Conservation (phyloP, 2,329 filamentous ascomycete genomes). For the Trichoderma harzianum region DNA sequence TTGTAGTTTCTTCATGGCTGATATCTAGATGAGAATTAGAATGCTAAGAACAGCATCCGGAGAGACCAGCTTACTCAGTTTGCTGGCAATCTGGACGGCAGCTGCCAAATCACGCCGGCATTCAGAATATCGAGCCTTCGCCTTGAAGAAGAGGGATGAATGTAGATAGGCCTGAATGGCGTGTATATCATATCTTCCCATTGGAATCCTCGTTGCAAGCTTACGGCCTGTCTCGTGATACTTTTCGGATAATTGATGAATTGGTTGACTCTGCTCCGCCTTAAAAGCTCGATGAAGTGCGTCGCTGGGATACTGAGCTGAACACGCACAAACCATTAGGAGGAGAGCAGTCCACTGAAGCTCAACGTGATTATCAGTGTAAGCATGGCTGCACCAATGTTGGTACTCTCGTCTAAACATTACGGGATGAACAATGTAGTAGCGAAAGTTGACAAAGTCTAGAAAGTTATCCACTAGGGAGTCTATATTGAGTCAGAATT, state of each 20-base stretch:
- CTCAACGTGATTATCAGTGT: slow-evolving; percentile 30
- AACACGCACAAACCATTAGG: slow-evolving; percentile 38
- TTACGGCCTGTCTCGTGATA: slow-evolving; percentile 35
- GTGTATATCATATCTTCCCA: slow-evolving; percentile 32
- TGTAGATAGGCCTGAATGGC: slow-evolving; percentile 37
- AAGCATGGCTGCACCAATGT: slow-evolving; percentile 34
- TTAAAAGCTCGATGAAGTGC: slow-evolving; percentile 33
- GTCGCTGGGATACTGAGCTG: slow-evolving; percentile 32
- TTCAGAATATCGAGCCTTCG: slow-evolving; percentile 36
- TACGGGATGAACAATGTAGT: slow-evolving; percentile 38
- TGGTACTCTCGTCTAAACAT: slow-evolving; percentile 36
- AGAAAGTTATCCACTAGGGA: slow-evolving; percentile 38
- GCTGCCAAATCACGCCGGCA: slow-evolving; percentile 37
- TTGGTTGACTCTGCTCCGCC: slow-evolving; percentile 29
- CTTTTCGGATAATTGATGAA: slow-evolving; percentile 30
- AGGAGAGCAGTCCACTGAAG: slow-evolving; percentile 39
- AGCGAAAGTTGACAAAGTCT: slow-evolving; percentile 37
- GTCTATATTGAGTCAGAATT: slow-evolving; percentile 25
- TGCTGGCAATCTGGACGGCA: slow-evolving; percentile 29
- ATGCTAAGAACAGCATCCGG: background rate
- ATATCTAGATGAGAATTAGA: slow-evolving; percentile 25
- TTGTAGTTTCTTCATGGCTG: slow-evolving; percentile 30
- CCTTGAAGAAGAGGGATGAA: slow-evolving; percentile 39
- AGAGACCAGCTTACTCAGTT: slow-evolving; percentile 27
- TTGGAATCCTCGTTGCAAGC: slow-evolving; percentile 32